Percentiles rank a stretch among this genome's conserved stretches.
Evolutionary conservation across 495 filamentous ascomycete genomes (phyloP).

Genomic region (Penicillium diatomitis): DNA sequence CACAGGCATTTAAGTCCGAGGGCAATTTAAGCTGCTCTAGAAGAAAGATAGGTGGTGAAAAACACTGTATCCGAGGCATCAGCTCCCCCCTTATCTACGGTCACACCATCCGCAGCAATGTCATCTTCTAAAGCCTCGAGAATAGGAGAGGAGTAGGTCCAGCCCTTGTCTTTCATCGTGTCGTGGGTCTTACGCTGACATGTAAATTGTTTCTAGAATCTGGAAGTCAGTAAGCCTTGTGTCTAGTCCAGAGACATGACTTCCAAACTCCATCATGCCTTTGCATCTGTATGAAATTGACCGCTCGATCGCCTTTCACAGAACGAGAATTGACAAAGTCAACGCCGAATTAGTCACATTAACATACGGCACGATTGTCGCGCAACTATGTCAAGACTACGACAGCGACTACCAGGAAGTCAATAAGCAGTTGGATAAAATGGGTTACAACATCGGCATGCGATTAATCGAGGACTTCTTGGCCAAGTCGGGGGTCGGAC

Average conservation of each 20-base stretch:
- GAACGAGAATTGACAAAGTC: conserved; percentile 60
- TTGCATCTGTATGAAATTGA: conserved; percentile 2
- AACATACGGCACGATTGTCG: conserved; percentile 96
- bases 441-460: conserved; percentile 98
- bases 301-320: conserved; percentile 10
- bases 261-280: too few species aligned
- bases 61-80: too few species aligned
- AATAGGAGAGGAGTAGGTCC: conserved; percentile 90
- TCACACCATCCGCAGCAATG: conserved; percentile 28
- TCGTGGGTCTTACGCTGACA: conserved; percentile 15
- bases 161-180: conserved; percentile 4
- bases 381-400: conserved; percentile 92
- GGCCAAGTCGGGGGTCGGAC: conserved; percentile 80
- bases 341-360: conserved; percentile 93
- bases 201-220: conserved; percentile 47
- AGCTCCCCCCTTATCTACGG: too few species aligned
- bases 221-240: conserved; percentile 76
- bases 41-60: too few species aligned
- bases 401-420: conserved; percentile 85
- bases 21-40: conserved; percentile 6
- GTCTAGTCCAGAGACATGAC: not conserved
- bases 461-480: conserved; percentile 96
- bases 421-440: conserved; percentile 95
- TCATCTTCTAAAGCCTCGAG: conserved; percentile 78
- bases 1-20: conserved; percentile 2